These are phyloP conservation scores for Colletotrichum sojae DNA, from an alignment of 2,329 filamentous ascomycete species.

Conservation along the genomic window DNA sequence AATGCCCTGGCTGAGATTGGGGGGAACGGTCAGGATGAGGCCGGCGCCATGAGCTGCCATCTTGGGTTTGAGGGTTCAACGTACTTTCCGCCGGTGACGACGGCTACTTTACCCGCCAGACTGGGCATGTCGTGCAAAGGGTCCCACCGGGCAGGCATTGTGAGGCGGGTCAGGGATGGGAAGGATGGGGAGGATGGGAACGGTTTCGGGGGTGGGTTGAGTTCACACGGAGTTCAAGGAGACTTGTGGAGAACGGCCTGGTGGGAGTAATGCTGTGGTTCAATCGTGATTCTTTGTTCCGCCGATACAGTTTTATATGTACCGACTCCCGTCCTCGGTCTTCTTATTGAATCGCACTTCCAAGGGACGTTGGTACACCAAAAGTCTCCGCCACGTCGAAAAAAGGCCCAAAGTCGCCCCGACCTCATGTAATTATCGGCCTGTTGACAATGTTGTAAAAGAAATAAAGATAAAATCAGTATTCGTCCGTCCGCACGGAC, in stretches of 20 bases:
- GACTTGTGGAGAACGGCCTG: too few species aligned
- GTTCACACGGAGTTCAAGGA: neutral
- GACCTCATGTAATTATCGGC: conserved; percentile 13
- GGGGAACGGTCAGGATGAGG: neutral
- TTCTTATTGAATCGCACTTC: too few species aligned
- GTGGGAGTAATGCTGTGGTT: too few species aligned
- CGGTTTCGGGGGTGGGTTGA: neutral
- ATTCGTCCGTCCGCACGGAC: too few species aligned
- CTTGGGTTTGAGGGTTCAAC: neutral
- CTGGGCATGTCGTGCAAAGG: conserved; percentile 42
- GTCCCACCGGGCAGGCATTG: conserved; percentile 35
- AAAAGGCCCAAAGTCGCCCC: neutral
- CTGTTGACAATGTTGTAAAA: too few species aligned
- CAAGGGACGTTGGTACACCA: too few species aligned
- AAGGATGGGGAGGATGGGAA: neutral
- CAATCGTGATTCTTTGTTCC: too few species aligned
- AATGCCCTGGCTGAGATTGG: conserved; percentile 42
- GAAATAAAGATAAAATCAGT: too few species aligned
- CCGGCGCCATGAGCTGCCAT: neutral
- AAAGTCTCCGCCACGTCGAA: neutral
- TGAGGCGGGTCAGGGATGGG: neutral
- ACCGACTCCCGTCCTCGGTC: too few species aligned
- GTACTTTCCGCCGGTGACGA: conserved; percentile 48
- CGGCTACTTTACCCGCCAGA: conserved; percentile 44
- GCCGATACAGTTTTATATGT: too few species aligned